Conservation (phyloP, 352 stramenopile species). For the Poterioochromonas sp. region DNA sequence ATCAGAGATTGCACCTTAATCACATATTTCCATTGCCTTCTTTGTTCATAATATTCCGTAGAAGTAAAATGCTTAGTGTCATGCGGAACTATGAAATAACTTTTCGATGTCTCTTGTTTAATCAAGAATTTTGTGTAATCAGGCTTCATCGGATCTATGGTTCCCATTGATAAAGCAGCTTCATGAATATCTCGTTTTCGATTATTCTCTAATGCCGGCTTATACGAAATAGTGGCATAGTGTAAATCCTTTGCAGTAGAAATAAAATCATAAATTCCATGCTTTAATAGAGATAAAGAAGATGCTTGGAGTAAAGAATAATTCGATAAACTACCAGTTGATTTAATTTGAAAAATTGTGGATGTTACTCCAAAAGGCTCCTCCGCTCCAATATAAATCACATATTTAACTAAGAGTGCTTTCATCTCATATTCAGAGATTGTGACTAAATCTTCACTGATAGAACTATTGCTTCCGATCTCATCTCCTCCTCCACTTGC, state of each 20-base stretch:
- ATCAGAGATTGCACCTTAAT: constrained; percentile 69
- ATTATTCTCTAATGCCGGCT: constrained; percentile 55
- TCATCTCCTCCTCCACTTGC: too few species aligned
- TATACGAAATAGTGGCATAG: constrained; percentile 41
- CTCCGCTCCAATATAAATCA: too few species aligned
- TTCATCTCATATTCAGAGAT: too few species aligned
- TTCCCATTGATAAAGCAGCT: constrained; percentile 69
- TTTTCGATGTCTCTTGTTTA: constrained; percentile 52
- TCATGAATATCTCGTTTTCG: constrained; percentile 70
- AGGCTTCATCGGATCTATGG: constrained; percentile 76
- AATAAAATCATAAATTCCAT: too few species aligned
- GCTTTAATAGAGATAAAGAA: too few species aligned
- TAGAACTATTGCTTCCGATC: too few species aligned
- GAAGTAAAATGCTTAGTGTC: constrained; percentile 74
- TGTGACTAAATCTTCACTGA: too few species aligned
- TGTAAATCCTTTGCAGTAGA: constrained; percentile 34
- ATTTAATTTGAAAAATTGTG: too few species aligned
- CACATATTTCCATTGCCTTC: constrained; percentile 57
- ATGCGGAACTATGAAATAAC: constrained; percentile 72
- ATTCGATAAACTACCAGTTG: too few species aligned
- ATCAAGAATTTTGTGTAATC: constrained; percentile 80
- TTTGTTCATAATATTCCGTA: constrained; percentile 60
- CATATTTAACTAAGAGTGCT: too few species aligned
- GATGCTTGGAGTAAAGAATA: too few species aligned
- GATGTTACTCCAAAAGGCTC: too few species aligned